Evolutionary conservation across 2,329 filamentous ascomycete species (phyloP), one percentile per base, ranked within the genome.

Genomic region (Nigrospora oryzae): DNA sequence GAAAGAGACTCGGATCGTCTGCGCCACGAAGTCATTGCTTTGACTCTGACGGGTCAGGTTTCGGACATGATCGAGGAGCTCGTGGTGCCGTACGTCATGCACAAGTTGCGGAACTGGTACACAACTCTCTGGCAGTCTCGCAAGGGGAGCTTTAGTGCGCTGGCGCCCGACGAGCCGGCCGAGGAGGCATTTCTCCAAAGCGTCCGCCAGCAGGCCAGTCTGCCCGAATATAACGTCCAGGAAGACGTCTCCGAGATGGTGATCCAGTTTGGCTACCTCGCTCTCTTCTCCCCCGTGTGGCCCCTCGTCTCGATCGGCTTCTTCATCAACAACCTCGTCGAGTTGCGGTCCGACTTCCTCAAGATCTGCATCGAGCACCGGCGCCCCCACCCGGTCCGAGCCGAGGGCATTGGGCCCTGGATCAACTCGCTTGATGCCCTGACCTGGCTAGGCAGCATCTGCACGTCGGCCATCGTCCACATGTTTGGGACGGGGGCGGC

Each of bases 301-400:
- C 84, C 86, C 0, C 67, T 89, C 1, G 84, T 86, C 0, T 77
- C 81, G 0, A 68, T 87, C 17, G 84, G 82, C 0, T 89, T 89
- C 60, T 67, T 89, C 13, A 63, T 86, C 58, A 89, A 89, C 63
- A 84, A 89, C 64, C 86, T 84, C 83, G 67, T 89, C 45, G 85
- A 89, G 61, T 71, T 89, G 11, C 82, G 85, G 11, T 83, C 84
- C 3, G 85, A 89, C 55, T 85, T 86, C 38, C 76, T 86, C 63
- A 89, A 89, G 56, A 84, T 89, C 45, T 86, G 81, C 50, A 70
- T 81, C 19, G 83, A 89, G 56, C 84, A 84, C 67, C 81, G 83
- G 49, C 77, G 86, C 1, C 86, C 85, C 0, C 77, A 74, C 0
- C 85, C 85, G 0, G 75, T 76, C 51, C 79, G 85, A 6, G 74